These are phyloP conservation scores for Leccinum arenicola DNA, from an alignment of 768 basidiomycete genomes.

Conservation along the genomic window DNA sequence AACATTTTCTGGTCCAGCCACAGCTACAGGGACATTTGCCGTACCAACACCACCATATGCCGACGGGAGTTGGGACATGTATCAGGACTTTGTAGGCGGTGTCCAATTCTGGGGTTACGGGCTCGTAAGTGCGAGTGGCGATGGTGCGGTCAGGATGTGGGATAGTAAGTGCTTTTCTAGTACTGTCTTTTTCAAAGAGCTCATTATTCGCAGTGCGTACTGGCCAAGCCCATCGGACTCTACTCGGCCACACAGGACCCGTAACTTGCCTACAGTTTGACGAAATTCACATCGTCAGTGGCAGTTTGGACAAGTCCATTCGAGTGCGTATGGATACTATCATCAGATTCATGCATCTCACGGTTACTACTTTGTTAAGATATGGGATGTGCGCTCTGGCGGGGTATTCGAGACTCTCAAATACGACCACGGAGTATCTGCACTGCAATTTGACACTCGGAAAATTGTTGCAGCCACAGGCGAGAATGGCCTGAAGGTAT, in stretches of 20 bases:
- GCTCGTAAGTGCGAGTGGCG: slow-evolving; percentile 93
- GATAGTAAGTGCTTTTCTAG: slow-evolving; percentile 66
- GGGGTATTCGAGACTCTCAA: slow-evolving; percentile 83
- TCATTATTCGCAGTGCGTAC: slow-evolving; percentile 75
- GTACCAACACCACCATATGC: slow-evolving; percentile 85
- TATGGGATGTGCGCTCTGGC: slow-evolving; percentile 96
- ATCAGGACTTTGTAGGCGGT: slow-evolving; percentile 95
- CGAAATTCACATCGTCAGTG: slow-evolving; percentile 89
- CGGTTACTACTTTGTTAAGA: slow-evolving; percentile 42
- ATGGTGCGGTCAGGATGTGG: slow-evolving; percentile 99
- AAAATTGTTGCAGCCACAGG: slow-evolving; percentile 92
- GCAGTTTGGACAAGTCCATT: slow-evolving; percentile 90
- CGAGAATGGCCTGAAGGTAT: slow-evolving; percentile 89
- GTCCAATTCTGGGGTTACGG: slow-evolving; percentile 99
- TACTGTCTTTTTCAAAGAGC: not conserved
- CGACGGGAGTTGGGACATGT: slow-evolving; percentile 92
- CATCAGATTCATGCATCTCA: not conserved
- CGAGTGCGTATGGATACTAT: slow-evolving; percentile 50
- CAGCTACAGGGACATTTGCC: slow-evolving; percentile 64
- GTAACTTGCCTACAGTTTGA: slow-evolving; percentile 96
- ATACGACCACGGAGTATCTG: slow-evolving; percentile 88
- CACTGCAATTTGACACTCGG: slow-evolving; percentile 90
- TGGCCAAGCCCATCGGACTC: slow-evolving; percentile 91
- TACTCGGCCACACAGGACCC: slow-evolving; percentile 89
- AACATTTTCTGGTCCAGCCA: slow-evolving; percentile 51